phyloP scores from a whole-genome alignment of 148 eudicot genomes.

The Oxyria digyna region DNA sequence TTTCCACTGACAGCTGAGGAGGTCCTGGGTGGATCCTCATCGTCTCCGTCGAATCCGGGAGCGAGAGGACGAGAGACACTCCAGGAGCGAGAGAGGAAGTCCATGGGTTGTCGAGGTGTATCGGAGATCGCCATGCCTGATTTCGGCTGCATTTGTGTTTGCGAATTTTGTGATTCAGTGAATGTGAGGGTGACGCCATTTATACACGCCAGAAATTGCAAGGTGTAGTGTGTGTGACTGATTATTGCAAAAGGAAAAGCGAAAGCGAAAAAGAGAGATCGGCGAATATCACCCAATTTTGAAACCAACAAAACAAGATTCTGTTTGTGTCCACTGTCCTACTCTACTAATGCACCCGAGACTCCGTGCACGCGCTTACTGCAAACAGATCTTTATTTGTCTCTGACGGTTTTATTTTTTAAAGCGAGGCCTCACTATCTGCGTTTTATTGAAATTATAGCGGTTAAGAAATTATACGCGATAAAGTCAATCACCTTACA shows the following conservation, averaged over 20 bases:
- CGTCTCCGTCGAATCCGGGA: slow-evolving; percentile 31
- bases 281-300: background rate
- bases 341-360: background rate
- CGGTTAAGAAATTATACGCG: no score
- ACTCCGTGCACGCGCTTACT: background rate
- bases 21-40: slow-evolving; percentile 21
- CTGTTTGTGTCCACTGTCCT: background rate
- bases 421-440: no score
- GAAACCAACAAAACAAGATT: background rate
- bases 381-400: no score
- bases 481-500: no score
- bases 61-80: slow-evolving; percentile 67
- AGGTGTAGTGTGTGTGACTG: no score
- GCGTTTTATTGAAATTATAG: no score
- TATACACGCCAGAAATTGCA: background rate
- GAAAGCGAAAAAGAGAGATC: background rate
- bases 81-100: slow-evolving; percentile 85
- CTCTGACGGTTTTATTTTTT: no score
- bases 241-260: background rate
- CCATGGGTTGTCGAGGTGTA: slow-evolving; percentile 79
- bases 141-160: background rate
- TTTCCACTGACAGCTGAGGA: slow-evolving; percentile 26
- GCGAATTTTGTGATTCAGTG: background rate
- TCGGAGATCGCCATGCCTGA: background rate
- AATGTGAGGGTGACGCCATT: background rate